Evolutionary conservation across 2,329 filamentous ascomycete species (phyloP), one percentile per base, ranked within the genome.

Genomic region (Emergomyces orientalis): DNA sequence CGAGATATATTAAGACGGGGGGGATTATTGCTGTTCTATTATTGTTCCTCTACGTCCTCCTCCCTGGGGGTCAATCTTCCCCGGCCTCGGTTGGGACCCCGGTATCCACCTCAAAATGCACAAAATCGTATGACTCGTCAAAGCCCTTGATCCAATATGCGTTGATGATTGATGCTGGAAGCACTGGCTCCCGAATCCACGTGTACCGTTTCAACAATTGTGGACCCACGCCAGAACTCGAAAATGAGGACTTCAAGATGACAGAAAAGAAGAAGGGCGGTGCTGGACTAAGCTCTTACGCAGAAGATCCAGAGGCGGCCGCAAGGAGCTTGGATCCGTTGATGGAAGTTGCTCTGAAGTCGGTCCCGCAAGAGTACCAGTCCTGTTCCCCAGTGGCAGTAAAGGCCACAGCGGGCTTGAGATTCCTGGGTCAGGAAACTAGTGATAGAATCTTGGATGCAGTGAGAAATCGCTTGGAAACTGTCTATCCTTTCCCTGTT

Each of bases 141-240:
- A 97, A 97, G 80, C 93, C 94, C 59, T 85, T 99, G 68, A 88
- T 97, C 65, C 94, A 99, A 75, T 99, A 97, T 79, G 95, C 94
- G 65, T 84, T 97, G 72, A 99, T 99, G 94, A 90, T 99, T 72
- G 94, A 99, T 77, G 94, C 94, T 57, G 94, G 94, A 70, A 97
- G 92, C 81, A 97, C 94, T 62, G 94, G 94, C 65, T 97, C 94
- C 65, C 89, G 94, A 70, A 97, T 99, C 74, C 95, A 99, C 80
- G 91, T 97, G 64, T 99, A 97, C 83, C 90, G 91, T 74, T 99
- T 97, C 85, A 97, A 97, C 82, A 97, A 97, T 80, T 99, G 93
- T 79, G 94, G 92, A 14, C 79, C 90, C 8, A 92, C 92, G n/a
- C 94, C 94, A 32, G 92, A 97, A 78, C 84, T 99, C 59, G 94